Evolutionary conservation across 1,139 yeast genomes (phyloP), one percentile per base, ranked within the genome.

Genomic region (Protomyces macrosporus): DNA sequence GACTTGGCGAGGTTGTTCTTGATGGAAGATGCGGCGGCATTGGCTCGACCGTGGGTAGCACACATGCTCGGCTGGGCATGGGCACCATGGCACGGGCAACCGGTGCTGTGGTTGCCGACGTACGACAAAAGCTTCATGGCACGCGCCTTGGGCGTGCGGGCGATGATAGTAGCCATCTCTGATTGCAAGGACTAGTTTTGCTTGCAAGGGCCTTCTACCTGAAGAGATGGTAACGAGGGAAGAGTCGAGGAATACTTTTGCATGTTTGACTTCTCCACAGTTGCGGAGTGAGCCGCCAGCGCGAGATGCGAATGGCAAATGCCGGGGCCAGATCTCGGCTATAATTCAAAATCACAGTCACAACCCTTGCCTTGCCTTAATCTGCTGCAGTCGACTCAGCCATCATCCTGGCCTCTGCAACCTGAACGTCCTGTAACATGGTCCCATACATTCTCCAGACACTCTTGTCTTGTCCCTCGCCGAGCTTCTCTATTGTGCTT

Each of bases 401-500:
- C 34, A 61, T 53, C 12, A 61, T 55, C 56, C 32, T 55, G 37
- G 30, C 42, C 32, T 65, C 67, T 16, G 67, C 67, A 4, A 7
- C 32, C 34, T 39, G 14, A 23, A 61, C 63, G 14, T 62, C 54
- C 7, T n/a, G 45, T 16, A 65, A 53, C 55, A 58, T 40, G 14
- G 34, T 65, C 65, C 70, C 70, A 69, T 33, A 65, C 45, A 2
- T 66, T 68, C 36, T 45, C 59, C 35, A 67, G 39, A 53, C 67
- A 35, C 10, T 42, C 58, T 9, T 14, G 16, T n/a, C 23, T 6
- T n/a, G 65, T 30, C 73, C 71, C 5, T 12, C 67, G 62, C 67
- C 68, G 3, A 69, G 66, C 50, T 62, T 65, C 34, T 52, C 65
- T 23, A 70, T 54, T 58, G 67, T 60, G 37, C 82, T 82, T 65